Evolutionary conservation across 1,139 yeast species (phyloP).

Genomic region (Sugiyamaella xylanicola): DNA sequence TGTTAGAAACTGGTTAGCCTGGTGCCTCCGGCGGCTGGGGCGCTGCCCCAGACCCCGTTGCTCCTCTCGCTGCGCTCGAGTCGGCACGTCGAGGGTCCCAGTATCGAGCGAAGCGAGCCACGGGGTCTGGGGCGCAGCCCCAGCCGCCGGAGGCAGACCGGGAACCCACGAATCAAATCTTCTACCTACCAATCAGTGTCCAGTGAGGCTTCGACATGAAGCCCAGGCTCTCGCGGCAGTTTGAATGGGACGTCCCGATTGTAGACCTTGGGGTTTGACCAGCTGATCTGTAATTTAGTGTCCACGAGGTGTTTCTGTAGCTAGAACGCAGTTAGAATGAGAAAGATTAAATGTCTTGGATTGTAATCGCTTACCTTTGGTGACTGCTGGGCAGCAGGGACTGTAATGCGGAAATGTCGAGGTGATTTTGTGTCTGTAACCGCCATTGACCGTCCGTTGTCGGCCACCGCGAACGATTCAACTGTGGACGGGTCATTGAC

Average conservation of each 20-base stretch:
- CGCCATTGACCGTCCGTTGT: conserved; percentile 15
- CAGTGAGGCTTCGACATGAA: conserved; percentile 33
- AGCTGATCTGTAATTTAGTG: conserved; percentile 31
- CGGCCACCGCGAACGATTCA: conserved; percentile 19
- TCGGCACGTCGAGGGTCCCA: background rate
- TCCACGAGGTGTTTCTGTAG: conserved; percentile 13
- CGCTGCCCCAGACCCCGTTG: background rate
- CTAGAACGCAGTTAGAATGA: conserved; percentile 2
- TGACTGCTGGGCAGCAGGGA: conserved; percentile 28
- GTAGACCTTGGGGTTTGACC: conserved; percentile 29
- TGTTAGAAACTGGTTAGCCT: background rate
- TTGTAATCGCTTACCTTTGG: conserved; percentile 6
- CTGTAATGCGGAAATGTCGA: conserved; percentile 33
- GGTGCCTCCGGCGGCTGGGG: conserved; percentile 1
- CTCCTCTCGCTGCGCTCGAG: background rate
- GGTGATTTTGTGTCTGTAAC: conserved; percentile 27
- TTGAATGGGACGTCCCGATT: conserved; percentile 36
- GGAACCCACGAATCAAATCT: background rate
- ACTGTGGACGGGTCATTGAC: conserved; percentile 29
- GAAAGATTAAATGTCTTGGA: background rate
- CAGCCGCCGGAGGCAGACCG: background rate
- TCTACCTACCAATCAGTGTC: conserved; percentile 23
- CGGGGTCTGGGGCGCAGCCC: background rate
- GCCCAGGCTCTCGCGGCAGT: conserved; percentile 36
- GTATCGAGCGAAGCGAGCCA: background rate